Conservation (phyloP, 2,329 filamentous ascomycete species). For the Nemania serpens region DNA sequence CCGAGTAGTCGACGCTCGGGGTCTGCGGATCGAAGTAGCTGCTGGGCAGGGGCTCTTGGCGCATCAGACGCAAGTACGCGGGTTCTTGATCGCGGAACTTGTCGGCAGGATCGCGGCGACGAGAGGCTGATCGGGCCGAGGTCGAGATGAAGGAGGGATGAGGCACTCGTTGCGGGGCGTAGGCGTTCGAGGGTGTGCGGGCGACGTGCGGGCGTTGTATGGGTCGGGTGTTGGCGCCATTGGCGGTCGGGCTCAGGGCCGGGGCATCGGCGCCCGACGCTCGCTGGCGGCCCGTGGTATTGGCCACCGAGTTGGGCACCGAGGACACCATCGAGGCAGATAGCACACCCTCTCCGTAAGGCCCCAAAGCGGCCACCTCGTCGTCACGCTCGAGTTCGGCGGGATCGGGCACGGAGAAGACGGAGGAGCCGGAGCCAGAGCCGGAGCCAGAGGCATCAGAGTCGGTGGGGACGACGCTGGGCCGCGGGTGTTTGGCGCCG, state of each 20-base stretch:
- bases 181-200: constrained; percentile 78
- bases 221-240: constrained; percentile 50
- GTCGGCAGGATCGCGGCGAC: constrained; percentile 53
- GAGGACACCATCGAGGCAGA: constrained; percentile 51
- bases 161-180: constrained; percentile 67
- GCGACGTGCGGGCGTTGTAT: constrained; percentile 71
- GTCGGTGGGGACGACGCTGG: constrained; percentile 47
- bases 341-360: constrained; percentile 50
- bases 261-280: constrained; percentile 41
- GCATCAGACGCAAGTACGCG: constrained; percentile 89
- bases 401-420: constrained; percentile 51
- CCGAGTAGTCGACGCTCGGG: constrained; percentile 68
- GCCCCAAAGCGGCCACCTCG: constrained; percentile 50
- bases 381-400: constrained; percentile 56
- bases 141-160: constrained; percentile 47
- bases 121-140: constrained; percentile 49
- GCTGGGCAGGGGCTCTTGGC: constrained; percentile 65
- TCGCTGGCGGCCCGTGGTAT: constrained; percentile 48
- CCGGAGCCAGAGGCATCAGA: constrained; percentile 48
- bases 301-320: constrained; percentile 47
- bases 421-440: constrained; percentile 53
- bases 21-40: constrained; percentile 79
- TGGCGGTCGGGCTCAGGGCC: constrained; percentile 35
- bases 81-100: constrained; percentile 80
- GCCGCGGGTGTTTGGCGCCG: constrained; percentile 47